phyloP scores from a whole-genome alignment of 495 filamentous ascomycete species.

The Sabuloglossum arenarium region DNA sequence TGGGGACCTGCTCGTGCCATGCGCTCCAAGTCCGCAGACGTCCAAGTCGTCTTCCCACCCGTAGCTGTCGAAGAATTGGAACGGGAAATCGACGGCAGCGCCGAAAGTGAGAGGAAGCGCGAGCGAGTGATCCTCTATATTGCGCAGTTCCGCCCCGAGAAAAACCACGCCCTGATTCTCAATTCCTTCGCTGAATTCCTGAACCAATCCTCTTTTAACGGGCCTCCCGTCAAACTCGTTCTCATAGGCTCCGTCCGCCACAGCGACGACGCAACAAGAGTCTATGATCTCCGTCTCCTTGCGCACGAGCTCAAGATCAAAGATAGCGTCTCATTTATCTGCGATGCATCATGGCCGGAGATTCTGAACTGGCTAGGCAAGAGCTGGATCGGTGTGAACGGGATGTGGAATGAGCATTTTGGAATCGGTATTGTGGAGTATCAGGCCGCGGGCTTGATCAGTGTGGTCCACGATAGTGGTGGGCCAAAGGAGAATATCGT shows the following conservation, averaged over 20 bases:
- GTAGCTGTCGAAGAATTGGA: slow-evolving; percentile 72
- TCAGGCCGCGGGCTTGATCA: slow-evolving; percentile 80
- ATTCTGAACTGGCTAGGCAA: slow-evolving; percentile 56
- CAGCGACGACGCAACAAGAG: slow-evolving; percentile 59
- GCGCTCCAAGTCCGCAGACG: slow-evolving; percentile 17
- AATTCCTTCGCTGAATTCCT: slow-evolving; percentile 62
- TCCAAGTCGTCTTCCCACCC: slow-evolving; percentile 68
- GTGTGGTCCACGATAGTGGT: slow-evolving; percentile 78
- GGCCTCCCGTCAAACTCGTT: slow-evolving; percentile 38
- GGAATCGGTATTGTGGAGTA: slow-evolving; percentile 98
- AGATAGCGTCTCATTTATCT: slow-evolving; percentile 65
- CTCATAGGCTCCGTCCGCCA: slow-evolving; percentile 80
- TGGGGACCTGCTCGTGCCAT: slow-evolving; percentile 43
- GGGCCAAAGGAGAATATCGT: slow-evolving; percentile 91
- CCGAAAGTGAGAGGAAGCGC: slow-evolving; percentile 40
- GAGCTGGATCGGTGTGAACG: slow-evolving; percentile 72
- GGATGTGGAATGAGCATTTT: slow-evolving; percentile 99
- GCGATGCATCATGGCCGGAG: slow-evolving; percentile 71
- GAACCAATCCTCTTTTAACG: slow-evolving; percentile 17
- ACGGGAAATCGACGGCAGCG: slow-evolving; percentile 42
- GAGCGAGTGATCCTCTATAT: slow-evolving; percentile 67
- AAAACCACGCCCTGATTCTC: slow-evolving; percentile 75
- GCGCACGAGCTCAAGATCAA: slow-evolving; percentile 74
- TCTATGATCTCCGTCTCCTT: slow-evolving; percentile 76
- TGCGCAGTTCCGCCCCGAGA: slow-evolving; percentile 91